Conservation (phyloP, 345 rosid genomes). For the Gossypium bickii region DNA sequence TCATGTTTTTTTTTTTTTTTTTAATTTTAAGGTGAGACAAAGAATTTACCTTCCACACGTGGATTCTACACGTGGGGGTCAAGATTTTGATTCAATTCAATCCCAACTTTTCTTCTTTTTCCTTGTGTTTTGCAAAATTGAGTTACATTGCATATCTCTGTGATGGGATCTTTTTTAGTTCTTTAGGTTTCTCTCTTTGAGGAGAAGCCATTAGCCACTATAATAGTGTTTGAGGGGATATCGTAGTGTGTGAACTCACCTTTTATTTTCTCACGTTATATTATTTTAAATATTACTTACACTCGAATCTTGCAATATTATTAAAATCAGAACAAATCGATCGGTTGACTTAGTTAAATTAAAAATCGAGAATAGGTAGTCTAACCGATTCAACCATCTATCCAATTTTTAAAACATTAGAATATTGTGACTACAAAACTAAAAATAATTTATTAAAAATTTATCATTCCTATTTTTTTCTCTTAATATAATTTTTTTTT, state of each 20-base stretch:
- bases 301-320: no score
- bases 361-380: accelerated
- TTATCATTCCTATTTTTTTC: no score
- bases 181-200: conserved; percentile 14
- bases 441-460: no score
- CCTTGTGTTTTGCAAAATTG: conserved; percentile 46
- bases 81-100: neutral
- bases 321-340: accelerated
- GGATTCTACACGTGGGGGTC: conserved; percentile 19
- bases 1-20: neutral
- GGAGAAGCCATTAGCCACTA: neutral
- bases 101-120: conserved; percentile 13
- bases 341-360: no score
- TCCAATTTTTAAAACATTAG: no score
- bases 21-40: neutral
- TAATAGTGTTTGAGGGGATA: neutral
- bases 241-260: neutral
- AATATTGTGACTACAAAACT: no score
- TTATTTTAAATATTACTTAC: no score
- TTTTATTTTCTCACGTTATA: neutral
- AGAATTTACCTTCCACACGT: conserved; percentile 23
- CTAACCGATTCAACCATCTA: no score
- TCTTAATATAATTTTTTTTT: no score
- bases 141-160: conserved; percentile 41
- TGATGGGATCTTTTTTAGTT: conserved; percentile 28